Conservation (phyloP, 768 basidiomycete genomes). For the Collybia sordida region DNA sequence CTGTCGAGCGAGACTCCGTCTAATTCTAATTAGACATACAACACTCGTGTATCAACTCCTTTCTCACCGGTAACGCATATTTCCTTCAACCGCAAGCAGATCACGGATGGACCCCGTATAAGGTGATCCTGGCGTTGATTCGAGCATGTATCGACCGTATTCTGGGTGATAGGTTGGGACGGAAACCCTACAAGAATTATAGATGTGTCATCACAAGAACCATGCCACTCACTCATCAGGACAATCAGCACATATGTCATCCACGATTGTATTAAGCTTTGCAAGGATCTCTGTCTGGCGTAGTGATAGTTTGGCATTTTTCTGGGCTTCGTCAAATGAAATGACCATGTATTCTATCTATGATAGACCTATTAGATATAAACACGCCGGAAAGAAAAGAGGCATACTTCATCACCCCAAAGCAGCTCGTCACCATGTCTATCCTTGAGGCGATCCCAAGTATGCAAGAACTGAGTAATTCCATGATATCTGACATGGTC, state of each 20-base stretch:
- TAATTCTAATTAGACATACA: conserved; percentile 24
- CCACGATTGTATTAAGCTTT: conserved; percentile 68
- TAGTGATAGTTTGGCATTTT: conserved; percentile 87
- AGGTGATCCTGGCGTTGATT: conserved; percentile 94
- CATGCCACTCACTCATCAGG: conserved; percentile 53
- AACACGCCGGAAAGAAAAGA: conserved; percentile 1
- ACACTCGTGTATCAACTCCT: conserved; percentile 4
- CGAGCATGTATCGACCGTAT: conserved; percentile 98
- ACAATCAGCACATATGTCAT: conserved; percentile 60
- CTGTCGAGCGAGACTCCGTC: conserved; percentile 80
- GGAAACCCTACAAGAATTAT: conserved; percentile 44
- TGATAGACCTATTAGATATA: conserved; percentile 13
- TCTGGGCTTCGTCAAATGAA: conserved; percentile 72
- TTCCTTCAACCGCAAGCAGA: conserved; percentile 84
- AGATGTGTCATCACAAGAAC: conserved; percentile 2
- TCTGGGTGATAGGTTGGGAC: conserved; percentile 96
- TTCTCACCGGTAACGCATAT: conserved; percentile 89
- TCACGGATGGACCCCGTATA: conserved; percentile 88
- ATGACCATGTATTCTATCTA: conserved; percentile 98
- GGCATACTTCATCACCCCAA: conserved; percentile 95
- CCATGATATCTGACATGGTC: conserved; percentile 92
- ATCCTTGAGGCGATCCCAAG: conserved; percentile 91
- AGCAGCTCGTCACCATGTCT: conserved; percentile 87
- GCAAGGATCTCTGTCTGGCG: conserved; percentile 92
- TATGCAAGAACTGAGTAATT: conserved; percentile 91